Evolutionary conservation across 495 filamentous ascomycete species (phyloP), one percentile per base, ranked within the genome.

Genomic region (Neurospora discreta): DNA sequence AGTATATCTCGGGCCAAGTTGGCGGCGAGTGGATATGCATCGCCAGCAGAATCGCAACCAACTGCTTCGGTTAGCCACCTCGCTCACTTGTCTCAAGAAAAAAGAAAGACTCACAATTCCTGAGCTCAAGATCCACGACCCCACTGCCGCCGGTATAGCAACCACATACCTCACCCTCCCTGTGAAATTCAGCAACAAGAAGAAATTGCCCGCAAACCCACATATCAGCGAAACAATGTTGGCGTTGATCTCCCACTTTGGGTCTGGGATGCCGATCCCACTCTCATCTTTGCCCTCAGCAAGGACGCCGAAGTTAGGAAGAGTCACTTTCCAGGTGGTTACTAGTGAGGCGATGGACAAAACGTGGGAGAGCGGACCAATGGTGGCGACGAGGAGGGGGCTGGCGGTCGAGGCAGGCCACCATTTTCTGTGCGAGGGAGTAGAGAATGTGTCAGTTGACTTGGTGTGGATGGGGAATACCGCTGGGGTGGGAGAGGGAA

Each of bases 381-480:
- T 85, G 1, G 90, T 89, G 6, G 91, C 91, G 0, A 91, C 91
- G 5, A 93, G 78, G 6, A 94, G 83, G 11, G 91, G 91, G 65
- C 93, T 91, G 15, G 89, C 90, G 5, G 90, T 94, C 0, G 89
- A 91, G 1, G 92, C 92, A 72, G 92, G 87, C 91, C 91, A 94
- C 91, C 91, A 94, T 68, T 70, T 69, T 70, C 75, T 79, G 39
- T 13, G 18, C 20, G 2, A 11, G 16, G 68, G n/a, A n/a, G 33
- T 13, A 39, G 40, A 15, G 9, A 3, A 9, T 4, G 9, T 1
- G 46, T 39, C 30, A 71, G n/a, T 26, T n/a, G 38, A 13, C 2
- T 0, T 65, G 1, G 23, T 38, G 0, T 65, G 15, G 44, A 41
- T 11, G 5, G 38, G 18, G 26, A 65, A 39, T 5, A 67, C n/a